Evolutionary conservation across 257 asterid species (phyloP), one percentile per base, ranked within the genome.

Genomic region (Nicotiana benthamiana): DNA sequence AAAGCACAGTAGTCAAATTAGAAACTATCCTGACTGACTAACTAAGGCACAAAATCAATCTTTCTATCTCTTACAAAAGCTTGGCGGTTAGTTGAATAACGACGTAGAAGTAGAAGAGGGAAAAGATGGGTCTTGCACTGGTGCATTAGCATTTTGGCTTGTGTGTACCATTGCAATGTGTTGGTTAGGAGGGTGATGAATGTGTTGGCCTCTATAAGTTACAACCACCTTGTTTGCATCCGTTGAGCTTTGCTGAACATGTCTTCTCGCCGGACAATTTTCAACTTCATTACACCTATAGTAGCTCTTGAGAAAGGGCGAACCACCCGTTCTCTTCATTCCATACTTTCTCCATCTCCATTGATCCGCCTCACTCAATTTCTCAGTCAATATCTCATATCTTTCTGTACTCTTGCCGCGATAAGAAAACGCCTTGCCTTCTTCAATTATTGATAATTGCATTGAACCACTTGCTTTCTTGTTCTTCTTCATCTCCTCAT

Each of bases 271-370:
- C 3, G 82, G 82, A 68, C 82, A 79, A 16, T 79, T 43, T 9
- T 48, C 17, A 66, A 9, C 77, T 40, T 64, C 64, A 26, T 62
- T 79, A 22, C 82, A 79, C 48, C 76, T 43, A 68, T 48, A 79
- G 20, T 79, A 79, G 76, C 77, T 63, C 64, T 79, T 79, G 12
- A 22, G 27, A 26, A 62, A 54, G 7, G 82, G 62, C 9, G 77
- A 79, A 48, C 48, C 53, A 18, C 51, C 11, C 3, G 75, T 54
- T 68, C 11, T 32, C 82, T 79, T 79, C 82, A 15, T 79, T 17
- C 82, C 82, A 48, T 79, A 79, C 82, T 64, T 79, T 15, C 22
- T 24, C 82, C 82, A 79, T 28, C 26, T 32, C 82, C 82, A 79
- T 63, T 68, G 64, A 13, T 79, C 82, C 16, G 76, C 57, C 61